Percentiles rank a stretch among this genome's conserved stretches.
Evolutionary conservation across 2,329 filamentous ascomycete genomes (phyloP).

Genomic region (Colletotrichum sp.): DNA sequence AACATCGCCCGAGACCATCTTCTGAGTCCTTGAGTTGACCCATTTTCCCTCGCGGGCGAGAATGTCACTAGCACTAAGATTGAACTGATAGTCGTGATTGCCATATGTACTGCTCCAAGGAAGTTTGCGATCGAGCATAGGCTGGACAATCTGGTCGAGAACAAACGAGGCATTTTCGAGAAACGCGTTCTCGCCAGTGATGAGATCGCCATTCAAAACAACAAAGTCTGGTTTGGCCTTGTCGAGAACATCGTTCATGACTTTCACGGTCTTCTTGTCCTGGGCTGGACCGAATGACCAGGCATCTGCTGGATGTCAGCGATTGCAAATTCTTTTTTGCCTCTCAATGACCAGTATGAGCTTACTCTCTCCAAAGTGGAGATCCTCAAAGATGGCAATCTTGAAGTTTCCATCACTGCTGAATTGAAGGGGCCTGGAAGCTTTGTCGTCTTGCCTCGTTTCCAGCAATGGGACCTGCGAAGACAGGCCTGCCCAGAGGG

Average conservation of each 20-base stretch:
- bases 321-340: background rate
- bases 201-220: conserved; percentile 74
- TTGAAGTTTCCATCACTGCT: conserved; percentile 52
- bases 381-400: conserved; percentile 68
- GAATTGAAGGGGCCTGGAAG: conserved; percentile 36
- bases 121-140: conserved; percentile 58
- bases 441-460: background rate
- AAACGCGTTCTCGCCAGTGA: conserved; percentile 69
- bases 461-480: background rate
- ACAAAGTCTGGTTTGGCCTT: conserved; percentile 60
- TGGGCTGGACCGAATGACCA: conserved; percentile 53
- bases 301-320: conserved; percentile 36
- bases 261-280: conserved; percentile 60
- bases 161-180: conserved; percentile 61
- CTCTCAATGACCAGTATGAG: background rate
- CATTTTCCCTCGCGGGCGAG: conserved; percentile 44
- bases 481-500: background rate
- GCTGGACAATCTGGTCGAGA: conserved; percentile 63
- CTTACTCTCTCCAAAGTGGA: conserved; percentile 74
- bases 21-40: conserved; percentile 41
- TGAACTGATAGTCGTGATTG: conserved; percentile 70
- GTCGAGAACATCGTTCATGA: conserved; percentile 64
- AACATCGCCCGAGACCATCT: conserved; percentile 42
- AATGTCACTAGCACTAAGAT: conserved; percentile 55
- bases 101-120: conserved; percentile 74